A percentile compares a stretch with the other conserved stretches of the same genome.
Evolutionary conservation across 768 basidiomycete species (phyloP).

Genomic region (Suillus occidentalis): DNA sequence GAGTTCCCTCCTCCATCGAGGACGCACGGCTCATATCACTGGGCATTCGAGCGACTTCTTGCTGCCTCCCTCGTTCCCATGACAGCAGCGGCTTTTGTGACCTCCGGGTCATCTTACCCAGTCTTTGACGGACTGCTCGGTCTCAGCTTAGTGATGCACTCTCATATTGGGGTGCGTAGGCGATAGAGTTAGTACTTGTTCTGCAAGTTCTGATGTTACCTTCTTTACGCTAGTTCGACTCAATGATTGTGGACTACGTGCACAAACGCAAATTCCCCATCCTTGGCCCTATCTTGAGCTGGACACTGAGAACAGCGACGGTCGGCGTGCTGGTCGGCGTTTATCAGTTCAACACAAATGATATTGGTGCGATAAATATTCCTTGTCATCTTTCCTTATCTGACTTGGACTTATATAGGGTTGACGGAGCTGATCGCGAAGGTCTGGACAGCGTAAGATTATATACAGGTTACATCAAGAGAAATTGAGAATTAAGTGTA

Average conservation of each 20-base stretch:
- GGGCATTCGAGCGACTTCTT: slow-evolving; percentile 91
- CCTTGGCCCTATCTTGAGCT: slow-evolving; percentile 65
- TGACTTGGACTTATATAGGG: slow-evolving; percentile 44
- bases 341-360: slow-evolving; percentile 98
- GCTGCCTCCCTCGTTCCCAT: slow-evolving; percentile 89
- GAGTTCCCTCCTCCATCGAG: slow-evolving; percentile 81
- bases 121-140: slow-evolving; percentile 89
- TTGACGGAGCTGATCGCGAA: slow-evolving; percentile 82
- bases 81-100: slow-evolving; percentile 85
- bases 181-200: no score
- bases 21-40: slow-evolving; percentile 86
- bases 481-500: slow-evolving; percentile 11
- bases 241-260: slow-evolving; percentile 82
- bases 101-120: slow-evolving; percentile 74
- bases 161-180: slow-evolving; percentile 84
- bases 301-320: slow-evolving; percentile 77
- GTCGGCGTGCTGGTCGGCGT: slow-evolving; percentile 84
- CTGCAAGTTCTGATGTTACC: slow-evolving; percentile 3
- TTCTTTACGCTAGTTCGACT: slow-evolving; percentile 62
- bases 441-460: slow-evolving; percentile 72
- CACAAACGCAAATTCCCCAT: slow-evolving; percentile 93
- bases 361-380: slow-evolving; percentile 70
- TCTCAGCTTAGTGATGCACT: slow-evolving; percentile 87
- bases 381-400: slow-evolving; percentile 5
- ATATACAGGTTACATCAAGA: not conserved